Evolutionary conservation across 2,329 filamentous ascomycete species (phyloP).

Genomic region (Ceratocystis ficicola): DNA sequence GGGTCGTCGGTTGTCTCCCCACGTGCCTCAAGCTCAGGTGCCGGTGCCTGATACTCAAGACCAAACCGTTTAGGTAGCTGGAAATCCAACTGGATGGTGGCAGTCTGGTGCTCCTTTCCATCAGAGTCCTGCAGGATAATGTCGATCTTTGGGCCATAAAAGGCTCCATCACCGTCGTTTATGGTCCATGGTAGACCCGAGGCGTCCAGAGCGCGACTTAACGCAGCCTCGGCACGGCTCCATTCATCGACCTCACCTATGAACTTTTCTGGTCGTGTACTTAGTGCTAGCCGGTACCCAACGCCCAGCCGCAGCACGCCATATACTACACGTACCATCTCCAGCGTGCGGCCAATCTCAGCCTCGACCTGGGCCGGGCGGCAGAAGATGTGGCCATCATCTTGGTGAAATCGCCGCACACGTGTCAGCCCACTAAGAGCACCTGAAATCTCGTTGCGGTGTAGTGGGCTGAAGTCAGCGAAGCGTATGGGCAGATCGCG

Average conservation of each 20-base stretch:
- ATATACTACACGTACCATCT: conserved; percentile 64
- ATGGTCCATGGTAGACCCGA: conserved; percentile 62
- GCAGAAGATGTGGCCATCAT: conserved; percentile 86
- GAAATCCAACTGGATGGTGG: conserved; percentile 81
- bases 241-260: conserved; percentile 62
- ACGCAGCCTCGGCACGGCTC: conserved; percentile 35
- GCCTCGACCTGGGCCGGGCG: conserved; percentile 60
- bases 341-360: conserved; percentile 61
- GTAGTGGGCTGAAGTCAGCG: conserved; percentile 78
- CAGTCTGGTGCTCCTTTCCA: conserved; percentile 79
- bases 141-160: conserved; percentile 88
- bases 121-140: conserved; percentile 68
- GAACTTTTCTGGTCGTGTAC: conserved; percentile 66
- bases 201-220: conserved; percentile 41
- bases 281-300: conserved; percentile 63
- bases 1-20: conserved; percentile 41
- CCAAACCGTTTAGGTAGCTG: conserved; percentile 75
- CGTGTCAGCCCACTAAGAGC: conserved; percentile 70
- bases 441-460: conserved; percentile 75
- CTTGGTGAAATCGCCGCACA: conserved; percentile 77
- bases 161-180: conserved; percentile 74
- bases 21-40: conserved; percentile 47
- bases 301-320: conserved; percentile 52
- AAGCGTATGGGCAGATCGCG: conserved; percentile 71
- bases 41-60: conserved; percentile 59